phyloP scores from a whole-genome alignment of 495 filamentous ascomycete genomes.

The Baudoinia panamericana region DNA sequence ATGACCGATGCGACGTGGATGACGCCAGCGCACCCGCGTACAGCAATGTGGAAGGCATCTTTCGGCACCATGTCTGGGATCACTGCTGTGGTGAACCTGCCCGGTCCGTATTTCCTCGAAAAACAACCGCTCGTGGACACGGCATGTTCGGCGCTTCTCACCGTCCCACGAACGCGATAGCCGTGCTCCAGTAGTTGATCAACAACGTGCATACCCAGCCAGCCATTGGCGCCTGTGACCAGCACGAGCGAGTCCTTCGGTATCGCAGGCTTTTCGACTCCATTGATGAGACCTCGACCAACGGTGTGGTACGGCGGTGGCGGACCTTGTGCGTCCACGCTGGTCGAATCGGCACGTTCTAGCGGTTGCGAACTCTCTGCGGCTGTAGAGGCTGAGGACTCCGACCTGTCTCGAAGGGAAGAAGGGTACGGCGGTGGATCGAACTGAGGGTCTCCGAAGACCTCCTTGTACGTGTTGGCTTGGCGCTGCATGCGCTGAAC shows the following conservation, averaged over 20 bases:
- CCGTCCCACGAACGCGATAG: slow-evolving; percentile 42
- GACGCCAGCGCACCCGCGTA: slow-evolving; percentile 19
- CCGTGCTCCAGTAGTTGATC: slow-evolving; percentile 38
- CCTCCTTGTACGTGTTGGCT: too few relatives aligned
- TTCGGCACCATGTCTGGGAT: slow-evolving; percentile 31
- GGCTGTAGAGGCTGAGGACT: not conserved
- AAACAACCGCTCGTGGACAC: slow-evolving; percentile 33
- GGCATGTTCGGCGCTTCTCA: slow-evolving; percentile 31
- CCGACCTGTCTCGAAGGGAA: not conserved
- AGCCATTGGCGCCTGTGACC: slow-evolving; percentile 45
- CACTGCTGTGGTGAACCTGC: slow-evolving; percentile 28
- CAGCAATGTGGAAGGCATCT: slow-evolving; percentile 32
- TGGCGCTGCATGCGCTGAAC: too few relatives aligned
- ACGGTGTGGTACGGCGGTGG: not conserved
- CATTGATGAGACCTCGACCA: not conserved
- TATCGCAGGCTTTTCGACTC: slow-evolving; percentile 6
- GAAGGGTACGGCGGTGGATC: slow-evolving; percentile 12
- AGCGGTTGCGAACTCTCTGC: not conserved
- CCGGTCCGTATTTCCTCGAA: slow-evolving; percentile 30
- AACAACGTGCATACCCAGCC: slow-evolving; percentile 40
- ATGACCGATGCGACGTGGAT: slow-evolving; percentile 15
- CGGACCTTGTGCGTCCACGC: not conserved
- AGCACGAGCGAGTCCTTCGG: slow-evolving; percentile 22
- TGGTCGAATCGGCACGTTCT: too few relatives aligned
- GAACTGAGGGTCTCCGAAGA: slow-evolving; percentile 9